Percentiles rank a stretch among this genome's conserved stretches.
phyloP scores from a whole-genome alignment of 768 basidiomycete genomes.

The Termitomyces sp. region DNA sequence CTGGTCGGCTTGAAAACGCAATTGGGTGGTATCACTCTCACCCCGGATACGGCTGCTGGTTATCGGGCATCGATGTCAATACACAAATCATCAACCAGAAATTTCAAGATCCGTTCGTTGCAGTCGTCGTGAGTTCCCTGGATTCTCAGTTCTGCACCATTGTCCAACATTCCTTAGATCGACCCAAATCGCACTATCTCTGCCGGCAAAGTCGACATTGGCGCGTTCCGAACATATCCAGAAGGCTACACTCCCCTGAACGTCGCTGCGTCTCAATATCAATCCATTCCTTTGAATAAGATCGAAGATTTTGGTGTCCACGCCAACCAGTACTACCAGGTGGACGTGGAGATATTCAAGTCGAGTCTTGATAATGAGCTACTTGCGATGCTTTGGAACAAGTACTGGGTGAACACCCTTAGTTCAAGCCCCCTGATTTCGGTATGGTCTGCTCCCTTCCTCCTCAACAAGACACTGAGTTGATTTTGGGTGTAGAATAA shows the following conservation, averaged over 20 bases:
- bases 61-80: slow-evolving; percentile 97
- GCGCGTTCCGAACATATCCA: slow-evolving; percentile 97
- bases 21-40: slow-evolving; percentile 99
- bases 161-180: slow-evolving; percentile 47
- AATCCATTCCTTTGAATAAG: slow-evolving; percentile 94
- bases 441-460: slow-evolving; percentile 36
- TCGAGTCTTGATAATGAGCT: slow-evolving; percentile 84
- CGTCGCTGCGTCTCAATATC: slow-evolving; percentile 76
- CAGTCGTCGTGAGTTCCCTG: slow-evolving; percentile 79
- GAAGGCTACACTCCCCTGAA: slow-evolving; percentile 88
- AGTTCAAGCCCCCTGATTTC: slow-evolving; percentile 91
- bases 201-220: slow-evolving; percentile 97
- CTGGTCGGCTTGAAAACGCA: slow-evolving; percentile 78
- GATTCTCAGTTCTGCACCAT: background rate
- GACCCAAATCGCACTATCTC: slow-evolving; percentile 98
- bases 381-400: slow-evolving; percentile 93
- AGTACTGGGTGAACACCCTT: slow-evolving; percentile 98
- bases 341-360: slow-evolving; percentile 96
- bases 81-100: slow-evolving; percentile 96
- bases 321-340: slow-evolving; percentile 91
- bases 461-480: background rate
- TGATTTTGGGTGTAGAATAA: slow-evolving; percentile 63
- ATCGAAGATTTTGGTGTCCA: slow-evolving; percentile 99
- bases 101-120: slow-evolving; percentile 94
- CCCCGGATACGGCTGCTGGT: slow-evolving; percentile 99